These are phyloP conservation scores for Penicillium sp. DNA, from an alignment of 2,329 filamentous ascomycete species.

Conservation along the genomic window DNA sequence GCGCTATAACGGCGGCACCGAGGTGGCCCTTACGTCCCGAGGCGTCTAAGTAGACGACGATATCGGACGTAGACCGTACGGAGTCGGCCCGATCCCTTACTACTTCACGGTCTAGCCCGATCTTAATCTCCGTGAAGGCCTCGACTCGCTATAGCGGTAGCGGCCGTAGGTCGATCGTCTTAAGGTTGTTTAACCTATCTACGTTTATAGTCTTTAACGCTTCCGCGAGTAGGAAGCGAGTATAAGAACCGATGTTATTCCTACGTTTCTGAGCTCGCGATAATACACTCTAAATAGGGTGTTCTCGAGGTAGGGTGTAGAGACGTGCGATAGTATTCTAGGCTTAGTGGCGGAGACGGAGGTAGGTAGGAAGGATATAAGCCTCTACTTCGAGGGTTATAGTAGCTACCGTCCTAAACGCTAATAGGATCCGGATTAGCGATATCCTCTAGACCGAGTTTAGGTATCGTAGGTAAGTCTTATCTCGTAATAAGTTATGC, in stretches of 20 bases:
- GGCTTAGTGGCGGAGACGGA: constrained; percentile 8
- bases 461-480: no score
- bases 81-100: no score
- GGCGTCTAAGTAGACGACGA: no score
- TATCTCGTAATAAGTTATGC: no score
- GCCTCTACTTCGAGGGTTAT: constrained; percentile 33
- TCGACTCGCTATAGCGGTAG: constrained; percentile 29
- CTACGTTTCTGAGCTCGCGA: constrained; percentile 25
- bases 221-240: constrained; percentile 32
- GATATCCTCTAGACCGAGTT: no score
- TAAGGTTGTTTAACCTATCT: constrained; percentile 25
- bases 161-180: constrained; percentile 33
- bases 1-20: no score
- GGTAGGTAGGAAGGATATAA: constrained; percentile 26
- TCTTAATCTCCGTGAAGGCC: constrained; percentile 32
- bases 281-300: not conserved
- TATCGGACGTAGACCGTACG: no score
- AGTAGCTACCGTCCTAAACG: constrained; percentile 31
- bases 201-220: constrained; percentile 27
- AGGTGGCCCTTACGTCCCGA: no score
- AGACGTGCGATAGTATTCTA: constrained; percentile 22
- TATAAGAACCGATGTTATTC: constrained; percentile 20
- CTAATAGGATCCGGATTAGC: constrained; percentile 32
- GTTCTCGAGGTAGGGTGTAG: no score
- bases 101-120: constrained; percentile 30